Evolutionary conservation across 1,139 yeast species (phyloP).

Genomic region (Yarrowia galli): DNA sequence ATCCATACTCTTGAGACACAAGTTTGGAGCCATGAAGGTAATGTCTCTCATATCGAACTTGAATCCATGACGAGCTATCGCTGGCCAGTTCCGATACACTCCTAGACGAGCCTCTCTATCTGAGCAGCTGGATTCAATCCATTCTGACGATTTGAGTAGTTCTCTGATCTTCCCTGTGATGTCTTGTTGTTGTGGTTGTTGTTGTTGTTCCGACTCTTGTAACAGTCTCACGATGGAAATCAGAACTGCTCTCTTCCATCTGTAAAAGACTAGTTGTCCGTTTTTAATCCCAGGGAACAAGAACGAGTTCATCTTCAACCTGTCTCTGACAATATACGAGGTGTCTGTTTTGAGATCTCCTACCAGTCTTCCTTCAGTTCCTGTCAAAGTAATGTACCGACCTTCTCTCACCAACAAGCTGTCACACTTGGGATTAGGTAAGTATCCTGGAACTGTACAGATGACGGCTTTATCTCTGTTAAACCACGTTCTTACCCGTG

Average conservation of each 20-base stretch:
- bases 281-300: background rate
- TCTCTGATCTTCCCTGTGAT: background rate
- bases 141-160: background rate
- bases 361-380: background rate
- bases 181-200: too few relatives aligned
- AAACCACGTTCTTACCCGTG: background rate
- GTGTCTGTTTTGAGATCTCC: background rate
- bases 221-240: background rate
- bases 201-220: background rate
- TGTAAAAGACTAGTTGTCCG: background rate
- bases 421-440: background rate
- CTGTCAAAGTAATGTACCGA: background rate
- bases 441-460: background rate
- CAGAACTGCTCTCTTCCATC: background rate
- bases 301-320: background rate
- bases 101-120: background rate
- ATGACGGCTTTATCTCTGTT: background rate
- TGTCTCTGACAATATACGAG: background rate
- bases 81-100: background rate
- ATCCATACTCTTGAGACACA: background rate
- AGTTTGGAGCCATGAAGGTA: background rate
- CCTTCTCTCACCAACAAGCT: background rate
- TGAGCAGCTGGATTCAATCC: background rate
- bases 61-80: background rate
- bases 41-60: background rate